Evolutionary conservation across 2,329 filamentous ascomycete species (phyloP).

Genomic region (Sclerotinia minor): DNA sequence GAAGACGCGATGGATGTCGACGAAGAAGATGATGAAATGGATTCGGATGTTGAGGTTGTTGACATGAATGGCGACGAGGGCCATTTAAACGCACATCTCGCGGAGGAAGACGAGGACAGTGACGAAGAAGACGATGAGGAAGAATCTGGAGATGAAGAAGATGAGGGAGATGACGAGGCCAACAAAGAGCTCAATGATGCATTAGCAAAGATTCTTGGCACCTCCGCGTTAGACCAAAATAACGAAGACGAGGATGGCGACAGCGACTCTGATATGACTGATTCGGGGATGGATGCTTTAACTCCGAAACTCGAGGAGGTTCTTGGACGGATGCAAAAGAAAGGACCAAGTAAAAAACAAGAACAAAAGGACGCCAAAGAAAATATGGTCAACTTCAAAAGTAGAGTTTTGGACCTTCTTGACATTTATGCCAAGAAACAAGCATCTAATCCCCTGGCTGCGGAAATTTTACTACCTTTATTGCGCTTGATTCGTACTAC

Average conservation of each 20-base stretch:
- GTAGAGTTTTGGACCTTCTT: slow-evolving; percentile 84
- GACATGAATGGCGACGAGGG: slow-evolving; percentile 49
- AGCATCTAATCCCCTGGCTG: slow-evolving; percentile 64
- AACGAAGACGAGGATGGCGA: slow-evolving; percentile 55
- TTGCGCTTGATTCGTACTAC: slow-evolving; percentile 77
- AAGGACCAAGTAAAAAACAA: slow-evolving; percentile 70
- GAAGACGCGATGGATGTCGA: slow-evolving; percentile 50
- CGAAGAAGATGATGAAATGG: slow-evolving; percentile 43
- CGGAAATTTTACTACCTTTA: slow-evolving; percentile 72
- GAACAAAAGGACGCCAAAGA: slow-evolving; percentile 85
- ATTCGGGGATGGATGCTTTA: slow-evolving; percentile 90
- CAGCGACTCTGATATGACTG: slow-evolving; percentile 81
- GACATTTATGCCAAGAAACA: slow-evolving; percentile 82
- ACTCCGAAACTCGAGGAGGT: slow-evolving; percentile 82
- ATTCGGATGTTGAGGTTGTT: slow-evolving; percentile 53
- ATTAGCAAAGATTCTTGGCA: slow-evolving; percentile 75
- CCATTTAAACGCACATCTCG: slow-evolving; percentile 42
- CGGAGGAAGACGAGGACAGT: slow-evolving; percentile 49
- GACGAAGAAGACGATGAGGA: slow-evolving; percentile 47
- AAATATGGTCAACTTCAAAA: slow-evolving; percentile 91
- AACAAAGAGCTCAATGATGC: slow-evolving; percentile 62
- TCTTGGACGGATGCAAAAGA: slow-evolving; percentile 70
- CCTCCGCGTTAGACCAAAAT: slow-evolving; percentile 63
- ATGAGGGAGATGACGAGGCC: slow-evolving; percentile 43
- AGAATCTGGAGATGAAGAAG: slow-evolving; percentile 43